phyloP scores from a whole-genome alignment of 2,329 filamentous ascomycete genomes.

The Trichophyton rubrum region DNA sequence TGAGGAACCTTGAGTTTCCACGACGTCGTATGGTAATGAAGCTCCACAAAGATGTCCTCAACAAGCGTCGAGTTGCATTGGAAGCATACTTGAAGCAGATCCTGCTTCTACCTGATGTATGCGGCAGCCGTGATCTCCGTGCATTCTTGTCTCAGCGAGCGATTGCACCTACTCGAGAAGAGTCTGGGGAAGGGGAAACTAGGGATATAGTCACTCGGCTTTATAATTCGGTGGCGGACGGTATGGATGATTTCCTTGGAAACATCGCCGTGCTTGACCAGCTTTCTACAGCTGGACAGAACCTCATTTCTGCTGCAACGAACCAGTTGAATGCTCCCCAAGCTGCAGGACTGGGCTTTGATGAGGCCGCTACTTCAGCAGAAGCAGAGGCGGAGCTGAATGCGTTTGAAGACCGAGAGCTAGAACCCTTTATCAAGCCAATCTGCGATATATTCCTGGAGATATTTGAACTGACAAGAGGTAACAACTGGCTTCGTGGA shows the following conservation, averaged over 20 bases:
- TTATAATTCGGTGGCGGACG: constrained; percentile 93
- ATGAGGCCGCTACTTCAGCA: constrained; percentile 35
- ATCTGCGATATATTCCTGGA: constrained; percentile 97
- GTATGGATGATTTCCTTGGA: constrained; percentile 94
- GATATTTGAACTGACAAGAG: constrained; percentile 83
- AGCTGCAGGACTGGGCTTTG: constrained; percentile 12
- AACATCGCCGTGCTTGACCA: constrained; percentile 94
- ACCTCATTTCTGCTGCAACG: constrained; percentile 48
- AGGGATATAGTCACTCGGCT: constrained; percentile 79
- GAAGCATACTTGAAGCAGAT: constrained; percentile 77
- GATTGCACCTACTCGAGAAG: constrained; percentile 51
- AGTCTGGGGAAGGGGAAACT: constrained; percentile 54
- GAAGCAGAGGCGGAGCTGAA: constrained; percentile 91
- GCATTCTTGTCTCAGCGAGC: constrained; percentile 83
- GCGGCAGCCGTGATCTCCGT: constrained; percentile 79
- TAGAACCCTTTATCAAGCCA: constrained; percentile 93
- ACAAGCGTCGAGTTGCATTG: constrained; percentile 70
- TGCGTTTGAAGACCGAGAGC: constrained; percentile 76
- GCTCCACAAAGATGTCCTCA: constrained; percentile 86
- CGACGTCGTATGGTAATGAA: constrained; percentile 89
- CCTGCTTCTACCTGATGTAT: constrained; percentile 79
- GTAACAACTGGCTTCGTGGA: constrained; percentile 94
- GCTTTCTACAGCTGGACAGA: constrained; percentile 82
- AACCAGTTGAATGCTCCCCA: constrained; percentile 34
- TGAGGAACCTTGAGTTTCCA: constrained; percentile 83